Percentiles rank a stretch among this genome's conserved stretches.
Evolutionary conservation across 2,329 filamentous ascomycete species (phyloP).

Genomic region (Verticillium nubilum): DNA sequence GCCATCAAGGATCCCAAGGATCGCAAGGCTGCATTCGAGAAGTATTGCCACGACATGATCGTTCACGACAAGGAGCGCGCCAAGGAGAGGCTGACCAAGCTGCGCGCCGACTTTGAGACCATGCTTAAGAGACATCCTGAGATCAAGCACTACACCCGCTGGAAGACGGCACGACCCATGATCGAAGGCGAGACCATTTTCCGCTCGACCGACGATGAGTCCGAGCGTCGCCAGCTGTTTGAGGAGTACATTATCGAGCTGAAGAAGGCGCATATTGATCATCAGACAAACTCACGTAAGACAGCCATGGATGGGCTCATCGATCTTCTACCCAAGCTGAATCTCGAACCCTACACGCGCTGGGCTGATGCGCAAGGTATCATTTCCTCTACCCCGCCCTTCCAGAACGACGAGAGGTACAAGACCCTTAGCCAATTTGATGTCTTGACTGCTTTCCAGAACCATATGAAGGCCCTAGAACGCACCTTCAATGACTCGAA

Average conservation of each 20-base stretch:
- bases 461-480: conserved; percentile 89
- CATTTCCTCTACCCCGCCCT: conserved; percentile 71
- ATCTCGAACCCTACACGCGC: conserved; percentile 87
- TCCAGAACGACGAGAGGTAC: conserved; percentile 80
- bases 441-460: conserved; percentile 87
- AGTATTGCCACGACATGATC: conserved; percentile 86
- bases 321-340: conserved; percentile 69
- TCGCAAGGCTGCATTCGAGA: conserved; percentile 85
- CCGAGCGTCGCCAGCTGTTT: conserved; percentile 83
- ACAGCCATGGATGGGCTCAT: conserved; percentile 80
- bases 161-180: conserved; percentile 92
- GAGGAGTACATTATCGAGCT: conserved; percentile 87
- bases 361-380: conserved; percentile 87
- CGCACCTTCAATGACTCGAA: conserved; percentile 85
- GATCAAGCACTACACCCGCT: conserved; percentile 93
- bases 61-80: conserved; percentile 91
- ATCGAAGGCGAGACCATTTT: conserved; percentile 96
- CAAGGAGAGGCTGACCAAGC: conserved; percentile 86
- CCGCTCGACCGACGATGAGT: conserved; percentile 80
- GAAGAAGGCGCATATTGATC: conserved; percentile 73
- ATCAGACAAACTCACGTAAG: conserved; percentile 66
- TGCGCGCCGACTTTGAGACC: conserved; percentile 87
- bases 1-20: conserved; percentile 90
- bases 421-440: conserved; percentile 81
- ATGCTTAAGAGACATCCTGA: conserved; percentile 97